A percentile compares a stretch with the other conserved stretches of the same genome.
These are phyloP conservation scores for Gelatoporia subvermispora DNA, from an alignment of 768 basidiomycete species.

Conservation along the genomic window DNA sequence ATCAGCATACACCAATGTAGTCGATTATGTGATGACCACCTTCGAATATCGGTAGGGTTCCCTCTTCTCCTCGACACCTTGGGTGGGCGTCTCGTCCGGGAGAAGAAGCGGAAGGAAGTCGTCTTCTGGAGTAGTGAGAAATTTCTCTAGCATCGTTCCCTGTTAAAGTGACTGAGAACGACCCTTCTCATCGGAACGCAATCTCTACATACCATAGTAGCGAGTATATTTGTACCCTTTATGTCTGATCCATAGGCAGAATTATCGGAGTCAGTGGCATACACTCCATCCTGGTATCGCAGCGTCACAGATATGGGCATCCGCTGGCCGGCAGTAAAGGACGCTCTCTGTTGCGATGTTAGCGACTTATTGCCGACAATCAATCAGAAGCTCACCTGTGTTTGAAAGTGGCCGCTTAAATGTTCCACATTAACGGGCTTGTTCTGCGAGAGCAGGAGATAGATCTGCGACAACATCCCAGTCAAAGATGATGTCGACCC, in stretches of 20 bases:
- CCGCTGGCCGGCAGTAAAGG: conserved; percentile 74
- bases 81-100: conserved; percentile 12
- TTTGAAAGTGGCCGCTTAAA: conserved; percentile 55
- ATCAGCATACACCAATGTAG: not conserved
- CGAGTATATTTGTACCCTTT: conserved; percentile 36
- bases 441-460: conserved; percentile 77
- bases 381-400: conserved; percentile 43
- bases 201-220: conserved; percentile 56
- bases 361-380: not conserved
- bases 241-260: too few species aligned
- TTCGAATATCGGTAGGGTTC: conserved; percentile 88
- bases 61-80: conserved; percentile 29
- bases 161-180: conserved; percentile 21
- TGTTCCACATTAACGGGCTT: conserved; percentile 56
- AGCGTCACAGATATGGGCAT: conserved; percentile 71
- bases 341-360: conserved; percentile 3
- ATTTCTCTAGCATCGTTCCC: conserved; percentile 89
- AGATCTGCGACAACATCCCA: conserved; percentile 80
- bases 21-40: conserved; percentile 35
- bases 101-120: conserved; percentile 61
- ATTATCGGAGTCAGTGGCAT: conserved; percentile 57
- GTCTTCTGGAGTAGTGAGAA: conserved; percentile 60
- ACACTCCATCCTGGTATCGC: conserved; percentile 59
- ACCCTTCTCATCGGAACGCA: not conserved
- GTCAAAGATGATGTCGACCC: conserved; percentile 92